phyloP scores from a whole-genome alignment of 768 basidiomycete genomes.

The Tulasnella sp. region DNA sequence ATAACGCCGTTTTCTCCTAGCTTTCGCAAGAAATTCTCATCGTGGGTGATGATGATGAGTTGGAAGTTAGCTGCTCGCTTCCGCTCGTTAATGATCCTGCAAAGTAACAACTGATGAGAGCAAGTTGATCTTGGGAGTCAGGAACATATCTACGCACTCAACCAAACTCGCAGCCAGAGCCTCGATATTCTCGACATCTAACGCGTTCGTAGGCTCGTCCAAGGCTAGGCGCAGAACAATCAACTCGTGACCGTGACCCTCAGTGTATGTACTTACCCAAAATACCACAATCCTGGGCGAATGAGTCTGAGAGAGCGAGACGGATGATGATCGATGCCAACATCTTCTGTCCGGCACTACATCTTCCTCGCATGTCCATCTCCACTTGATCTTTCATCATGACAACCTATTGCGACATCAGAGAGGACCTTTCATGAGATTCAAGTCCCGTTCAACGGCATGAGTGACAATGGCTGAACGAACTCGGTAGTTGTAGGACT shows the following conservation, averaged over 20 bases:
- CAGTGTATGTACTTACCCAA: conserved; percentile 26
- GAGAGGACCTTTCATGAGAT: background rate
- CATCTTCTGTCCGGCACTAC: conserved; percentile 98
- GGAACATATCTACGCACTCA: conserved; percentile 46
- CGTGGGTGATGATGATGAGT: conserved; percentile 92
- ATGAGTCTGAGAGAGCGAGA: conserved; percentile 92
- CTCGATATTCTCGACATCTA: conserved; percentile 93
- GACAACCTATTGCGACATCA: conserved; percentile 53
- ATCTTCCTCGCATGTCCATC: conserved; percentile 99
- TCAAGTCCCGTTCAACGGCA: background rate
- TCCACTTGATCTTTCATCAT: conserved; percentile 99
- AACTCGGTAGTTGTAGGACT: conserved; percentile 95
- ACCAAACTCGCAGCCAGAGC: conserved; percentile 84
- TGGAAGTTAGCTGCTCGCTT: conserved; percentile 88
- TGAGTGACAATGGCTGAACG: background rate
- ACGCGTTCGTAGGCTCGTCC: conserved; percentile 95
- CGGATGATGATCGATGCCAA: conserved; percentile 96
- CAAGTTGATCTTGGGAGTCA: background rate
- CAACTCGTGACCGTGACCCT: background rate
- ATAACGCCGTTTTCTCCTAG: conserved; percentile 86
- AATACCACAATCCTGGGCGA: conserved; percentile 96
- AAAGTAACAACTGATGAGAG: background rate
- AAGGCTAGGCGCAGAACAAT: conserved; percentile 38
- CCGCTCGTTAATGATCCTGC: conserved; percentile 87
- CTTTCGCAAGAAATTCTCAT: conserved; percentile 87